A percentile compares a stretch with the other conserved stretches of the same genome.
Conservation (phyloP, 495 filamentous ascomycete genomes). For the Trichoderma asperelloides region DNA sequence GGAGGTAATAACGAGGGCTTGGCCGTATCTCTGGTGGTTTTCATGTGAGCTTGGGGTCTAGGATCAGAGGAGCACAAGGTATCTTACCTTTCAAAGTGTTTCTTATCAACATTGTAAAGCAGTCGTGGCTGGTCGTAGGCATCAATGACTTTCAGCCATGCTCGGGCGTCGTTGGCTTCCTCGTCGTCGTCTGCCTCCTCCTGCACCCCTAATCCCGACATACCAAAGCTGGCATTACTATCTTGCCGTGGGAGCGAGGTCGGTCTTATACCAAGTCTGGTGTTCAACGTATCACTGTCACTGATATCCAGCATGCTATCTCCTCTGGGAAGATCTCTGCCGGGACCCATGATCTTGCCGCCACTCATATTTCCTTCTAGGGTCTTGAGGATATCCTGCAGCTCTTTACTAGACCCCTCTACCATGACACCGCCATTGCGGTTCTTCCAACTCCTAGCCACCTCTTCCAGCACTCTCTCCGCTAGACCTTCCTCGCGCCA, state of each 20-base stretch:
- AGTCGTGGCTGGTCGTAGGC: constrained; percentile 84
- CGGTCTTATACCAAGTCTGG: constrained; percentile 36
- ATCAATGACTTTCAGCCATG: constrained; percentile 67
- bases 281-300: constrained; percentile 30
- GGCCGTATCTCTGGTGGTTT: constrained; percentile 37
- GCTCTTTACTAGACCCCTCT: constrained; percentile 63
- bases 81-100: constrained; percentile 72
- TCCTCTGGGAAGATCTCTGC: constrained; percentile 45
- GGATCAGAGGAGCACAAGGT: neutral
- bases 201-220: constrained; percentile 50
- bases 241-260: constrained; percentile 39
- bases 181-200: constrained; percentile 51
- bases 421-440: constrained; percentile 78
- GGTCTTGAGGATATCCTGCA: constrained; percentile 72
- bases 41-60: constrained; percentile 2
- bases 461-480: constrained; percentile 85
- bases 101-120: constrained; percentile 77
- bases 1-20: constrained; percentile 72
- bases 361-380: constrained; percentile 78
- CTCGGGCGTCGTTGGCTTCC: constrained; percentile 53
- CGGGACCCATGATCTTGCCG: constrained; percentile 50
- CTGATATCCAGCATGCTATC: constrained; percentile 43
- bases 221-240: constrained; percentile 53
- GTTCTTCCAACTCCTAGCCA: constrained; percentile 83
- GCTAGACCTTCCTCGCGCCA: constrained; percentile 94